These are phyloP conservation scores for Stemphylium lycopersici DNA, from an alignment of 2,329 filamentous ascomycete genomes.

Conservation along the genomic window DNA sequence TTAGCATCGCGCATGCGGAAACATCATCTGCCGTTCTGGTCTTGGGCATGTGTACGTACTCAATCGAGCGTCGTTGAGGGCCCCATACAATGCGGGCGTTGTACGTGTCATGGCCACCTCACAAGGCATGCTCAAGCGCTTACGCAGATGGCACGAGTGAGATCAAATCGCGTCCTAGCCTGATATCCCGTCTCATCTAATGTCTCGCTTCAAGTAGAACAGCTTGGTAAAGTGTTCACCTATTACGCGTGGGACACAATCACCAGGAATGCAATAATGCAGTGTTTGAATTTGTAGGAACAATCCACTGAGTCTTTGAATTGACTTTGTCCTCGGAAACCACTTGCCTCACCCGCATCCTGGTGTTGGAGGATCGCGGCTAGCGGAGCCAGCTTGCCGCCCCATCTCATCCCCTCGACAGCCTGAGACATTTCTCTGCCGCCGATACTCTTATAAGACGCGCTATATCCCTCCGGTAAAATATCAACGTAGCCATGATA, in stretches of 20 bases:
- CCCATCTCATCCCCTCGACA: background rate
- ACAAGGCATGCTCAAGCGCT: slow-evolving; percentile 2
- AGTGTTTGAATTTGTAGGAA: background rate
- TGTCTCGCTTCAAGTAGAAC: background rate
- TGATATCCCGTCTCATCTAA: background rate
- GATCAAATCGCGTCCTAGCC: background rate
- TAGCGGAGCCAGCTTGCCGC: background rate
- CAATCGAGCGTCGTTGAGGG: background rate
- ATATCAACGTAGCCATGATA: background rate
- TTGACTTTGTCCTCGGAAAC: background rate
- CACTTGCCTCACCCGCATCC: background rate
- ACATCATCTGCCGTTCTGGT: background rate
- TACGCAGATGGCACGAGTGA: background rate
- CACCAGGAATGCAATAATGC: background rate
- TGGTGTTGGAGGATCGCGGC: background rate
- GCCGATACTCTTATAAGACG: background rate
- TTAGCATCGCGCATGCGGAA: background rate
- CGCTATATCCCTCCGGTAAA: background rate
- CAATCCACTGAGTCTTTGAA: background rate
- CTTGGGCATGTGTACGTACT: too few relatives aligned
- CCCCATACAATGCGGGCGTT: background rate
- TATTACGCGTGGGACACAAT: background rate
- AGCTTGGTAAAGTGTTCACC: background rate
- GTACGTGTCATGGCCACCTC: background rate
- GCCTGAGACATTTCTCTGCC: background rate